Percentiles rank a stretch among this genome's conserved stretches.
Conservation (phyloP, 2,329 filamentous ascomycete species). For the Alternaria postmessia region DNA sequence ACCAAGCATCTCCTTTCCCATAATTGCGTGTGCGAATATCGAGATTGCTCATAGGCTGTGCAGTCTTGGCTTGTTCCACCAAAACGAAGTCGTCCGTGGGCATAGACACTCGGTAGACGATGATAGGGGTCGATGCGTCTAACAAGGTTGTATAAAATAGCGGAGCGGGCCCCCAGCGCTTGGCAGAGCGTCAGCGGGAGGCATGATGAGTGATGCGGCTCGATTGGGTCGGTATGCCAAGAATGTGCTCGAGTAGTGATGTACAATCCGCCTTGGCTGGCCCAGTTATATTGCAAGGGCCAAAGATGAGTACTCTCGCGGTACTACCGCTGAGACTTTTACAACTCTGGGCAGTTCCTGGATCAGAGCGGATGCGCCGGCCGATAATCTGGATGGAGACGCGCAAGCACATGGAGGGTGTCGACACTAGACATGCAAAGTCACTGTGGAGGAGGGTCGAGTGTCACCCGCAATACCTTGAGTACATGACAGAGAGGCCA, state of each 20-base stretch:
- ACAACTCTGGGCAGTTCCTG: conserved; percentile 29
- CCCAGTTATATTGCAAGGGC: conserved; percentile 29
- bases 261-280: conserved; percentile 34
- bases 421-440: neutral
- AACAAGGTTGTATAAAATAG: conserved; percentile 22
- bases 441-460: conserved; percentile 13
- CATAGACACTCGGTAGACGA: conserved; percentile 8
- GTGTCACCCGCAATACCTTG: conserved; percentile 2
- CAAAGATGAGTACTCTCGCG: conserved; percentile 27
- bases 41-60: conserved; percentile 21
- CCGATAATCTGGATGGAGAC: conserved; percentile 6
- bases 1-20: conserved; percentile 13
- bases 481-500: conserved; percentile 4
- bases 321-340: conserved; percentile 35
- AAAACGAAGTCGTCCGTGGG: conserved; percentile 9
- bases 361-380: conserved; percentile 15
- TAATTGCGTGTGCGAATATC: conserved; percentile 15
- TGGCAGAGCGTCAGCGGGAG: conserved; percentile 31
- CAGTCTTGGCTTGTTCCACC: conserved; percentile 22
- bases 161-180: conserved; percentile 34
- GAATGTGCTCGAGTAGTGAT: conserved; percentile 22
- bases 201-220: conserved; percentile 13
- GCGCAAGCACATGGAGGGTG: conserved; percentile 1
- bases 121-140: conserved; percentile 26
- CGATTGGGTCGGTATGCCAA: conserved; percentile 35